Base-by-base conservation (phyloP, 441 rosid species). In the Erodium trifolium region DNA sequence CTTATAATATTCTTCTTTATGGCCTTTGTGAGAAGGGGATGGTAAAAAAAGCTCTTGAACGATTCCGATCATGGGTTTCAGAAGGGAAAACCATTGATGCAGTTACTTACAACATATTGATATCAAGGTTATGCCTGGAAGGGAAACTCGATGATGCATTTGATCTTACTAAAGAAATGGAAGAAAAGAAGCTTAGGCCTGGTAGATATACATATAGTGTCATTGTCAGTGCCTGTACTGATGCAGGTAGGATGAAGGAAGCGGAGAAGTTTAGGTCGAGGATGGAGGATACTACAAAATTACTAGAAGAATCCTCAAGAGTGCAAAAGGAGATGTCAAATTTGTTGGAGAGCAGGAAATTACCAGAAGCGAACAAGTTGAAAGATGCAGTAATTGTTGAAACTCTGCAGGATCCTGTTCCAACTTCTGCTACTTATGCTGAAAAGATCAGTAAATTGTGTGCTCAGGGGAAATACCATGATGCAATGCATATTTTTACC, bases 41-140 rank as follows among this genome's bases (percentile, higher is more conserved):
- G 94, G 84, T 86, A 57, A 94, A 91, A 37, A 91, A 88, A 78
- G 97, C 94, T 67, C 83, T 93, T 69, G 86, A 79, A 71, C 91
- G 89, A 81, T 89, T 91, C 78, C 69, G 83, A 65, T 71, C 87
- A 0, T 88, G 88, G 85, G 79, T 81, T 71, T 83, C 81, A 4
- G 76, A 85, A 71, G 93, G 88, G 43, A 86, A 84, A 71, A 49
- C 69, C 23, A 60, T 85, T 64, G 97, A 91, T 80, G 73, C 74
- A 10, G 89, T 89, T 67, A 83, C 98, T 9, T 87, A 91, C 83
- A 91, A 89, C 83, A 93, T 86, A 11, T 76, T 93, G 76, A 89
- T 93, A 74, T 81, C 90, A 51, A 73, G 85, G 69, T 82, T 89
- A 67, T 89, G 93, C 73, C 85, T 78, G 78, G 83, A 81, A 67